A percentile compares a stretch with the other conserved stretches of the same genome.
Conservation (phyloP, 2,329 filamentous ascomycete species). For the Exophiala phaeomuriformis region DNA sequence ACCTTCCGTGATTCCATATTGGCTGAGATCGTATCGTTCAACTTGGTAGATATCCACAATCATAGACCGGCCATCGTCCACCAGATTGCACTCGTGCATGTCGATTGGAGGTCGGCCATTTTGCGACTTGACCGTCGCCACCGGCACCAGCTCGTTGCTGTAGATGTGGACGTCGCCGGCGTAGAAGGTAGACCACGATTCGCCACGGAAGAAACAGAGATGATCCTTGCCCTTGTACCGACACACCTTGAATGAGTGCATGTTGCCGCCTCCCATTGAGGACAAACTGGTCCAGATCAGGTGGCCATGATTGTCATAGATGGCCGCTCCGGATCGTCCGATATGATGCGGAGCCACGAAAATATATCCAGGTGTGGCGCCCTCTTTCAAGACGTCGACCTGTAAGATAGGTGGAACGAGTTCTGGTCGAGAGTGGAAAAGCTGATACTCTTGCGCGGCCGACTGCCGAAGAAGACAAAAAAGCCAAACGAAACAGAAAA, state of each 20-base stretch:
- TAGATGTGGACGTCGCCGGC: neutral
- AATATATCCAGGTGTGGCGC: neutral
- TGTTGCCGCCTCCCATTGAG: neutral
- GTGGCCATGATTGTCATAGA: neutral
- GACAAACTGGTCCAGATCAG: neutral
- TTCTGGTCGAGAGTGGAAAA: neutral
- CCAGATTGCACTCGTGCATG: constrained; percentile 47
- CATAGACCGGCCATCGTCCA: constrained; percentile 34
- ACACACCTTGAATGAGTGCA: neutral
- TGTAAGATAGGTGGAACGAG: neutral
- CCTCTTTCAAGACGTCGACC: neutral
- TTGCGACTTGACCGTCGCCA: constrained; percentile 1
- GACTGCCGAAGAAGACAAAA: neutral
- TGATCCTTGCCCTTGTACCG: neutral
- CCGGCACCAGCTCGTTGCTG: constrained; percentile 1
- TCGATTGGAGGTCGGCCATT: constrained; percentile 29
- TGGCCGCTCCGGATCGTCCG: neutral
- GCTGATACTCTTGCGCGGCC: neutral
- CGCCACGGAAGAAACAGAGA: constrained; percentile 2
- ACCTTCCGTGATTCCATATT: neutral
- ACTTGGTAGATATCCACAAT: constrained; percentile 34
- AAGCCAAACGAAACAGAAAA: neutral
- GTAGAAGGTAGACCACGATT: neutral
- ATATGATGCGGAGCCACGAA: neutral
- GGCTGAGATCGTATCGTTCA: constrained; percentile 5